Conservation (phyloP, 2,329 filamentous ascomycete genomes). For the Verticillium dahliae region DNA sequence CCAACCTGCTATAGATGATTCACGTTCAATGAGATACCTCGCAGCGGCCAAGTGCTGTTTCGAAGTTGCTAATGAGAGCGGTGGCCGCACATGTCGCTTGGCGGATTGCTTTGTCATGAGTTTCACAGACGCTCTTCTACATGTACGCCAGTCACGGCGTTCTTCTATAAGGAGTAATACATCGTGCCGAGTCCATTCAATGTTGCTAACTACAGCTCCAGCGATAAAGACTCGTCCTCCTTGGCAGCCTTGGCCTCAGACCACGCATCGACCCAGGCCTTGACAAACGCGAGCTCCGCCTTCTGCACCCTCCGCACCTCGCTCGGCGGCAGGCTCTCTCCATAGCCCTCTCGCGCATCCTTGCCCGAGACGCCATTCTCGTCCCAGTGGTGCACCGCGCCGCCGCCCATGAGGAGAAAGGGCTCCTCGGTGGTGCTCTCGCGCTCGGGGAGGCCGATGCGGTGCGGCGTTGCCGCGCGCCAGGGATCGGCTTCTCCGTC, state of each 20-base stretch:
- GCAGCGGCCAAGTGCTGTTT: too few relatives aligned
- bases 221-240: background rate
- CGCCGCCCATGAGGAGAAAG: constrained; percentile 65
- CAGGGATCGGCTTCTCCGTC: constrained; percentile 77
- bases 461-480: constrained; percentile 69
- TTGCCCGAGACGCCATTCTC: constrained; percentile 60
- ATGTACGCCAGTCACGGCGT: too few relatives aligned
- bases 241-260: constrained; percentile 12
- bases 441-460: constrained; percentile 48
- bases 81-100: too few relatives aligned
- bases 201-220: background rate
- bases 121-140: too few relatives aligned
- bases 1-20: too few relatives aligned
- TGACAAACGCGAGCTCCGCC: constrained; percentile 54
- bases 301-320: constrained; percentile 53
- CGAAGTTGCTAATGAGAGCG: too few relatives aligned
- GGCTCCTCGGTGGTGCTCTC: constrained; percentile 59
- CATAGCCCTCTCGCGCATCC: constrained; percentile 40
- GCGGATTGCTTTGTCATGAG: too few relatives aligned
- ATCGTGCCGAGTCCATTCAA: too few relatives aligned
- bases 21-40: too few relatives aligned
- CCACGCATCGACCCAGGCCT: constrained; percentile 62
- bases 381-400: constrained; percentile 72
- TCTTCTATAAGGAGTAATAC: too few relatives aligned
- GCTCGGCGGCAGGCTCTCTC: constrained; percentile 43